Evolutionary conservation across 371 early-diverging fungal species (phyloP).

Genomic region (Syncephalastrum sp.): DNA sequence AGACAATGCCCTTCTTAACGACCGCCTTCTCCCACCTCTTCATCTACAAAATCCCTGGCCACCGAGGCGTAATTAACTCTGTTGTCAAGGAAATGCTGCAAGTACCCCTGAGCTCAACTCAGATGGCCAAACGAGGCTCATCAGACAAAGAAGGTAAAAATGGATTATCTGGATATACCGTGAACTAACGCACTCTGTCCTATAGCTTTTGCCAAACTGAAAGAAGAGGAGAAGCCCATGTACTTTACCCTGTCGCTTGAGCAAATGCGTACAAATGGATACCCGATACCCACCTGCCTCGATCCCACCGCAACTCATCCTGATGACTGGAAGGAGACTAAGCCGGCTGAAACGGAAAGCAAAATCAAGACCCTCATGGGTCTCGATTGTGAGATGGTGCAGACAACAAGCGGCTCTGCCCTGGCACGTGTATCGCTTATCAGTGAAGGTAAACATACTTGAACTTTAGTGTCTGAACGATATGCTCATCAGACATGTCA

Average conservation of each 20-base stretch:
- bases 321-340: slow-evolving; percentile 59
- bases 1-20: slow-evolving; percentile 35
- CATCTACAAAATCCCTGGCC: slow-evolving; percentile 27
- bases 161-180: no score
- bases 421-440: slow-evolving; percentile 73
- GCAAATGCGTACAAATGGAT: slow-evolving; percentile 44
- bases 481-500: background rate
- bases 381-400: slow-evolving; percentile 87
- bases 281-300: slow-evolving; percentile 55
- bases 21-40: slow-evolving; percentile 32
- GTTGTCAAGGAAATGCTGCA: slow-evolving; percentile 38
- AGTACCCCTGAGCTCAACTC: slow-evolving; percentile 22
- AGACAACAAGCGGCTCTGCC: slow-evolving; percentile 66
- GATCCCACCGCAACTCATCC: slow-evolving; percentile 26
- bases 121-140: slow-evolving; percentile 12
- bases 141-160: slow-evolving; percentile 17
- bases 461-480: background rate
- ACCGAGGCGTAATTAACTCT: slow-evolving; percentile 22
- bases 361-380: slow-evolving; percentile 52
- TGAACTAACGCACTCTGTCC: background rate
- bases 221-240: slow-evolving; percentile 44
- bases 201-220: slow-evolving; percentile 16
- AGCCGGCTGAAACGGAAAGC: slow-evolving; percentile 20
- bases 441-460: slow-evolving; percentile 36
- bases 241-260: slow-evolving; percentile 37